Percentiles rank a stretch among this genome's conserved stretches.
Conservation (phyloP, 768 basidiomycete genomes). For the Lactarius sanguifluus region DNA sequence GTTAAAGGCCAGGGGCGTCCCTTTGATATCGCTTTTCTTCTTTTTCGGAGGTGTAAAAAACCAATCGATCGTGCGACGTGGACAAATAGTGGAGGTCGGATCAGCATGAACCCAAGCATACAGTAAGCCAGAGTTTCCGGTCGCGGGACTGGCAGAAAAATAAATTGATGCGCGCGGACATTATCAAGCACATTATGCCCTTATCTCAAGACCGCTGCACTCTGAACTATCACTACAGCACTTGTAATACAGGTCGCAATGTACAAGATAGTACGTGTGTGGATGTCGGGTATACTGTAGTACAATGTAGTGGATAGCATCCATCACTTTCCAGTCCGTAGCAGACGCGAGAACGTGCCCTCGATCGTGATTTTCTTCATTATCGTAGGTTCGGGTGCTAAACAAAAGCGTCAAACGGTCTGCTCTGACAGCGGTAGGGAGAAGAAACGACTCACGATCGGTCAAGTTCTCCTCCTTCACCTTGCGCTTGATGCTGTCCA, state of each 20-base stretch:
- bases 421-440: not conserved
- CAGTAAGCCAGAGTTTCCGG: too few species aligned
- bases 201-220: too few species aligned
- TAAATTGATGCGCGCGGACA: too few species aligned
- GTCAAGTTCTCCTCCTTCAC: conserved; percentile 83
- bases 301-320: not conserved
- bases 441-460: conserved; percentile 61
- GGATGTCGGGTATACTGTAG: not conserved
- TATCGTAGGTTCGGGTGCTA: conserved; percentile 81
- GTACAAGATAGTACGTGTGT: not conserved
- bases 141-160: too few species aligned
- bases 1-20: too few species aligned
- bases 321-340: conserved; percentile 42
- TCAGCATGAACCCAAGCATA: too few species aligned
- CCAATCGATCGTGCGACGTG: too few species aligned
- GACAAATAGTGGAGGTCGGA: too few species aligned
- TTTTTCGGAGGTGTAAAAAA: too few species aligned
- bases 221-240: not conserved
- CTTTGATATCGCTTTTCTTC: too few species aligned
- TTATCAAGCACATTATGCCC: too few species aligned
- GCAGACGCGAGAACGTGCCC: conserved; percentile 71
- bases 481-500: conserved; percentile 91
- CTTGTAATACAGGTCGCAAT: conserved; percentile 9
- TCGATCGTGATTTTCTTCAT: conserved; percentile 89
- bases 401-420: not conserved